These are phyloP conservation scores for Chytridium lagenaria DNA, from an alignment of 371 early-diverging fungal species.

Conservation along the genomic window DNA sequence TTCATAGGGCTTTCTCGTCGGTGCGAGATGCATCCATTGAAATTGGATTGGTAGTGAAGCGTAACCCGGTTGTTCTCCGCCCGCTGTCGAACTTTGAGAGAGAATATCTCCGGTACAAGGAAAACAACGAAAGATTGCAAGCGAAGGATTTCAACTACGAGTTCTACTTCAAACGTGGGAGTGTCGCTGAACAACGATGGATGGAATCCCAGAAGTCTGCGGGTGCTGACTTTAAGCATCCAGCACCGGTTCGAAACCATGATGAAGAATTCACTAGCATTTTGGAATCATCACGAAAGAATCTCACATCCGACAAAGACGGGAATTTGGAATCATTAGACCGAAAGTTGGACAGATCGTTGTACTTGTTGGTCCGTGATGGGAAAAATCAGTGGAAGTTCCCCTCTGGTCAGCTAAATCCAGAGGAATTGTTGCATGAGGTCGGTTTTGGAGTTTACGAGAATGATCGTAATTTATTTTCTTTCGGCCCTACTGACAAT, in stretches of 20 bases:
- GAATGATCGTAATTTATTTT: too few species aligned
- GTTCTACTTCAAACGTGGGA: conserved; percentile 91
- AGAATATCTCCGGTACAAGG: conserved; percentile 78
- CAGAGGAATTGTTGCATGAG: conserved; percentile 70
- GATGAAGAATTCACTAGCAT: conserved; percentile 26
- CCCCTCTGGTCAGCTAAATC: conserved; percentile 73
- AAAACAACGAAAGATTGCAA: conserved; percentile 66
- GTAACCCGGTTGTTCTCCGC: conserved; percentile 81
- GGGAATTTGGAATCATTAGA: conserved; percentile 76
- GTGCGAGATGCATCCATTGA: background rate
- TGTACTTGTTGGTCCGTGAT: conserved; percentile 81
- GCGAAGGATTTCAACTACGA: conserved; percentile 70
- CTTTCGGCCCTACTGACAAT: too few species aligned
- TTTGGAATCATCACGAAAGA: conserved; percentile 16
- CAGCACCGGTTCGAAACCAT: conserved; percentile 41
- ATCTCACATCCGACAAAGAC: conserved; percentile 70
- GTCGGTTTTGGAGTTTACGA: too few species aligned
- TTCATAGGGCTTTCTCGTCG: background rate
- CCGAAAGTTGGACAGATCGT: conserved; percentile 70
- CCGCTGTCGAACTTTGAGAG: conserved; percentile 74
- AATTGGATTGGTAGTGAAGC: conserved; percentile 1
- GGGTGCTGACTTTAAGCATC: conserved; percentile 41
- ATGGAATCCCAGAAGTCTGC: conserved; percentile 57
- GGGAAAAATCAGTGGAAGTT: conserved; percentile 73
- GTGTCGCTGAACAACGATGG: conserved; percentile 70